Conservation (phyloP, 2,329 filamentous ascomycete genomes). For the Penicillium sp. region DNA sequence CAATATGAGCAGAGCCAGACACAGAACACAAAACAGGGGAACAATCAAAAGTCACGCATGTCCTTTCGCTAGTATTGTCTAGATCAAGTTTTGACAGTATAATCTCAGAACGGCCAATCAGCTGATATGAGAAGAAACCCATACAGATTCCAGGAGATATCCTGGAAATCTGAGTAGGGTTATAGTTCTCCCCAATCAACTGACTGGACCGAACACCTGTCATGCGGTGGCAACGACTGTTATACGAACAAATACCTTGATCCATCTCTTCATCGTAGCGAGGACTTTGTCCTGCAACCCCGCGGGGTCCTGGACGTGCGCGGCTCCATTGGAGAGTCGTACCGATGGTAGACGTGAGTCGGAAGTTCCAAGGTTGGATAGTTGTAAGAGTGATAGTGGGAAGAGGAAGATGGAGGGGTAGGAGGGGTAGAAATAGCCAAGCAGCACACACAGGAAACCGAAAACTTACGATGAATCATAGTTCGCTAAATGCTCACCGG, state of each 20-base stretch:
- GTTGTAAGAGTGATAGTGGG: not conserved
- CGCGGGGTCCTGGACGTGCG: constrained; percentile 22
- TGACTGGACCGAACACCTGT: constrained; percentile 42
- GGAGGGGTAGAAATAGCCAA: constrained; percentile 25
- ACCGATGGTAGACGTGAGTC: constrained; percentile 24
- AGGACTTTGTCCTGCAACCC: constrained; percentile 16
- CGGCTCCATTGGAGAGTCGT: constrained; percentile 34
- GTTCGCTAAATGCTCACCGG: constrained; percentile 15
- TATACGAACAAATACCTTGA: constrained; percentile 48
- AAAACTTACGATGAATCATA: constrained; percentile 1
- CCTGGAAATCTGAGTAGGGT: not conserved
- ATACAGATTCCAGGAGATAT: not conserved
- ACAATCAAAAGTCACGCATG: constrained; percentile 67
- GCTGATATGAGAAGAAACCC: constrained; percentile 29
- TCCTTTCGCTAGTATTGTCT: constrained; percentile 87
- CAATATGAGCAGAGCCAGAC: constrained; percentile 3
- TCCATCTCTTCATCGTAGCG: constrained; percentile 34
- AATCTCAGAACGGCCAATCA: constrained; percentile 62
- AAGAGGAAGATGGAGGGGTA: constrained; percentile 4
- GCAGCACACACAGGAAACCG: not conserved
- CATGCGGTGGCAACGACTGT: constrained; percentile 43
- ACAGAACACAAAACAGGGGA: constrained; percentile 32
- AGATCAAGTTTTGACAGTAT: constrained; percentile 83
- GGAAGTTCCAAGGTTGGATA: not conserved
- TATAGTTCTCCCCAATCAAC: not conserved